Evolutionary conservation across 2,329 filamentous ascomycete species (phyloP).

Genomic region (Colletotrichum sp.): DNA sequence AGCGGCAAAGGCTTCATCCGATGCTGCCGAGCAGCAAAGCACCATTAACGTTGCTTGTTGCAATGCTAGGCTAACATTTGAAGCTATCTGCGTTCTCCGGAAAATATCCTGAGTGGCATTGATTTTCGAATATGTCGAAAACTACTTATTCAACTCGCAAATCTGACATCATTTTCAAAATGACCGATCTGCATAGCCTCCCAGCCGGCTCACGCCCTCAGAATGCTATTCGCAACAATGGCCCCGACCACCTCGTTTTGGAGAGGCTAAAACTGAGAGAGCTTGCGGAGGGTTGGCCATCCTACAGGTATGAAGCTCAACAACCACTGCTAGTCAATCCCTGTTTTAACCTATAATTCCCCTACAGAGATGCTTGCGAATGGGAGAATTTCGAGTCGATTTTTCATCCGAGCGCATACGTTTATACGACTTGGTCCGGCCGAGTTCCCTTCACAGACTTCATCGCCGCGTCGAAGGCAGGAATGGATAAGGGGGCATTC

Average conservation of each 20-base stretch:
- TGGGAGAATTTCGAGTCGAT: constrained; percentile 57
- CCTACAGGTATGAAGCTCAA: constrained; percentile 38
- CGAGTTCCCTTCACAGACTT: constrained; percentile 43
- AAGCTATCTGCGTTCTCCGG: background rate
- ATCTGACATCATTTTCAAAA: constrained; percentile 1
- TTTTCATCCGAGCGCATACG: constrained; percentile 50
- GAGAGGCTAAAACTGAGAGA: constrained; percentile 53
- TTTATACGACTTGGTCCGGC: constrained; percentile 58
- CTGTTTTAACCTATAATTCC: background rate
- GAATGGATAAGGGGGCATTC: constrained; percentile 47
- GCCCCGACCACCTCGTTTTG: constrained; percentile 44
- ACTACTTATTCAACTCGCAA: background rate
- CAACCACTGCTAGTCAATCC: no score
- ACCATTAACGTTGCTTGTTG: background rate
- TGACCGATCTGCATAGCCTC: constrained; percentile 39
- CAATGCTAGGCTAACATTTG: background rate
- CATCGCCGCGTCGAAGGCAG: constrained; percentile 40
- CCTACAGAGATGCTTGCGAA: constrained; percentile 49
- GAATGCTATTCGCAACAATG: constrained; percentile 50
- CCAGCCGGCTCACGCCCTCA: constrained; percentile 39
- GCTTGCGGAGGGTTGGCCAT: constrained; percentile 54
- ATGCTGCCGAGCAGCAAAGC: background rate
- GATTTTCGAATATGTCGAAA: background rate
- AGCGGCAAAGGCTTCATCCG: background rate
- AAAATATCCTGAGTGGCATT: background rate